These are phyloP conservation scores for Dipodascopsis uninucleata DNA, from an alignment of 805 yeast species.

Conservation along the genomic window DNA sequence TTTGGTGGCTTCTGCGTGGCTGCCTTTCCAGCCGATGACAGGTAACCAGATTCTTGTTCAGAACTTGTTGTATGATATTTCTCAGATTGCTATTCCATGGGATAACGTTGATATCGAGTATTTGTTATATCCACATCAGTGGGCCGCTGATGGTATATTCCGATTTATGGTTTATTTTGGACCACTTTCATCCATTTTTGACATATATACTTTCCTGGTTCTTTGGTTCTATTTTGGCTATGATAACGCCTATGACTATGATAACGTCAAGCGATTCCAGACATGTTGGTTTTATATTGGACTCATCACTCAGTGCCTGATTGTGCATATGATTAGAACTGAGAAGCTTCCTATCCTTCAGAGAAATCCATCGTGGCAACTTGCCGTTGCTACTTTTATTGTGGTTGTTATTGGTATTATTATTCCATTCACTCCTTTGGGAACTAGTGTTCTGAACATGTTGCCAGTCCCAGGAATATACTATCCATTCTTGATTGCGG, in stretches of 20 bases:
- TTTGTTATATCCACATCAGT: conserved; percentile 22
- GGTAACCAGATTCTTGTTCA: conserved; percentile 27
- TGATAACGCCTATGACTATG: conserved; percentile 27
- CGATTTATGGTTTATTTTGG: conserved; percentile 26
- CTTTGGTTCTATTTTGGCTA: conserved; percentile 19
- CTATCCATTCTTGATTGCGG: conserved; percentile 23
- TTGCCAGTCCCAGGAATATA: conserved; percentile 27
- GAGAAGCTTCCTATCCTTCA: conserved; percentile 28
- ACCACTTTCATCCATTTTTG: conserved; percentile 25
- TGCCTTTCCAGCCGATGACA: conserved; percentile 30
- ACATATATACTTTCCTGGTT: conserved; percentile 22
- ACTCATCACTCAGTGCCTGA: conserved; percentile 26
- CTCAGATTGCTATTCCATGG: conserved; percentile 29
- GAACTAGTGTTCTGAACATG: conserved; percentile 25
- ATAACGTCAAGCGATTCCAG: conserved; percentile 25
- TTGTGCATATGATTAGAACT: conserved; percentile 28
- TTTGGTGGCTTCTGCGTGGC: conserved; percentile 39
- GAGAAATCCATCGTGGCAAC: conserved; percentile 28
- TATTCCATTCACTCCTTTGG: conserved; percentile 27
- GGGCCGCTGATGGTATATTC: conserved; percentile 27
- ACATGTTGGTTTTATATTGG: conserved; percentile 29
- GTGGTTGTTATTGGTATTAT: conserved; percentile 22
- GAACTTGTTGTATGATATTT: conserved; percentile 25
- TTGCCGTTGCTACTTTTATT: conserved; percentile 15
- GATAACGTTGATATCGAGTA: conserved; percentile 27